Evolutionary conservation across 2,329 filamentous ascomycete species (phyloP), one percentile per base, ranked within the genome.

Genomic region (Botryotinia convoluta): DNA sequence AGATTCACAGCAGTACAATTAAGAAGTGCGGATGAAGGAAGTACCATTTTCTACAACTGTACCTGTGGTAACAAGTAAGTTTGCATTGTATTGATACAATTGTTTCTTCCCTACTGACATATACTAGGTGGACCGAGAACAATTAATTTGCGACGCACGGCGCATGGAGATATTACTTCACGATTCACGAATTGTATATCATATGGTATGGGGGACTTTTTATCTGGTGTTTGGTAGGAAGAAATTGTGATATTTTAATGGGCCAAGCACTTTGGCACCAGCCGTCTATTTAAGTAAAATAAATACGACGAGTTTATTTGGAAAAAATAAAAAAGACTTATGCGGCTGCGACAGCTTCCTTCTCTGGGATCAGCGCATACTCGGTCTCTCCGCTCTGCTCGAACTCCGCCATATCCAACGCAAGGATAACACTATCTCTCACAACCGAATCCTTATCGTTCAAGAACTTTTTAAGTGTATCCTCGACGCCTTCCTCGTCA

Each of bases 341-440:
- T 29, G 37, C 61, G 6, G 70, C 45, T 37, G n/a, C 61, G 10
- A 73, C 76, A 69, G 74, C 65, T 45, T 72, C 81, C 68, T 83
- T 83, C 78, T 92, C 89, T 4, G 95, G 95, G 77, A 98, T 91
- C 80, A 97, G 87, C 64, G 96, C 96, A 85, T 99, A 99, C 82
- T 99, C 95, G 45, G 90, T 85, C 83, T 97, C 90, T 60, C 93
- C 93, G 78, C 90, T 93, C 85, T 93, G 94, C 86, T 99, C 96
- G 80, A 94, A 98, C 81, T 98, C 95, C 18, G 95, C 96, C 94
- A 99, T 99, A 83, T 99, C 96, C 77, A 99, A 86, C 62, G 96
- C 96, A 72, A 99, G 96, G 78, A 98, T 90, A 57, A 97, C 91
- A 82, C 95, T 98, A 81, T 99, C 96, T 74, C 94, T 90, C 60